Percentiles rank a stretch among this genome's conserved stretches.
Evolutionary conservation across 768 basidiomycete genomes (phyloP).

Genomic region (Coprinopsis strossmayeri): DNA sequence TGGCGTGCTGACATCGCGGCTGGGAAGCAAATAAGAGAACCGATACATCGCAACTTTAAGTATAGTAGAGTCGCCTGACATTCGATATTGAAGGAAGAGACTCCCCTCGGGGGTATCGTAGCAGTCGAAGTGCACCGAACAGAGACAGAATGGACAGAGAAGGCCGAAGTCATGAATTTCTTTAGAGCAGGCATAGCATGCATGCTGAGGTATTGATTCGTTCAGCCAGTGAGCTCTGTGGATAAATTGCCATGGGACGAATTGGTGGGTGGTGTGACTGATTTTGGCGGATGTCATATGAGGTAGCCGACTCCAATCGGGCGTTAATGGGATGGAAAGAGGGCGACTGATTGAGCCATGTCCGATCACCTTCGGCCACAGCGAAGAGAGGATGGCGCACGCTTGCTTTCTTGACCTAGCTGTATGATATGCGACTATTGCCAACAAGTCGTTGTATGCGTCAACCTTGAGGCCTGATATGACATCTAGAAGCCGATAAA

Average conservation of each 20-base stretch:
- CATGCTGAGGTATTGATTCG: slow-evolving; percentile 28
- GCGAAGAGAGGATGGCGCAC: slow-evolving; percentile 44
- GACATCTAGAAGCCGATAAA: slow-evolving; percentile 47
- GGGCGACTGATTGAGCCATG: slow-evolving; percentile 57
- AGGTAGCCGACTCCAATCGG: background rate
- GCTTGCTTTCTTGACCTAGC: slow-evolving; percentile 48
- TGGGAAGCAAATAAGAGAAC: slow-evolving; percentile 43
- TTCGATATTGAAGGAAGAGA: slow-evolving; percentile 46
- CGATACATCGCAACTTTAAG: slow-evolving; percentile 58
- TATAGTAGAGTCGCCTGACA: slow-evolving; percentile 34
- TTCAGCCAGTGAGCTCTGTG: slow-evolving; percentile 16
- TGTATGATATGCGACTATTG: slow-evolving; percentile 64
- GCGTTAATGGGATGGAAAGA: slow-evolving; percentile 23
- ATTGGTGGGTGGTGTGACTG: slow-evolving; percentile 51
- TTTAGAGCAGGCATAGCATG: slow-evolving; percentile 52
- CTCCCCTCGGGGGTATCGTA: slow-evolving; percentile 67
- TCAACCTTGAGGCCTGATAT: slow-evolving; percentile 59
- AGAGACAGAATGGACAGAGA: slow-evolving; percentile 64
- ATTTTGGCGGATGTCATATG: slow-evolving; percentile 1
- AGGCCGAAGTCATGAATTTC: slow-evolving; percentile 63
- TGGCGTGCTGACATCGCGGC: slow-evolving; percentile 18
- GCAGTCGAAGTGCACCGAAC: slow-evolving; percentile 71
- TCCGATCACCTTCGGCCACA: slow-evolving; percentile 67
- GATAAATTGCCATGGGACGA: slow-evolving; percentile 59
- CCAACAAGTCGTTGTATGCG: slow-evolving; percentile 62